phyloP scores from a whole-genome alignment of 352 stramenopile species.

The Globisporangium nodosum region DNA sequence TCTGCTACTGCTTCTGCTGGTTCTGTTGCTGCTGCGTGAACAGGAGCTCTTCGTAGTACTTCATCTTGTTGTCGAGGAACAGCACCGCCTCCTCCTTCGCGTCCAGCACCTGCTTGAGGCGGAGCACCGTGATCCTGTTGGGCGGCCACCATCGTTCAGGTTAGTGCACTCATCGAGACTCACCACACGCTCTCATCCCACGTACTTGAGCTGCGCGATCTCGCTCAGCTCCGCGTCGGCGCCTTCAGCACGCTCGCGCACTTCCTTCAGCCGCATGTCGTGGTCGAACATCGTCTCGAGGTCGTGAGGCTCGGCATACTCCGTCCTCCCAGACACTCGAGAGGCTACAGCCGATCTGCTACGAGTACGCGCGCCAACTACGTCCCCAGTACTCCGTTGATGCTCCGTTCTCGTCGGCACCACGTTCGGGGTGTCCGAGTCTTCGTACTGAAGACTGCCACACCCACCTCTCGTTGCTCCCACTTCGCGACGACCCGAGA shows the following conservation, averaged over 20 bases:
- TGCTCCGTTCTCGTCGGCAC: neutral
- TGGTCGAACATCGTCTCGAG: constrained; percentile 9
- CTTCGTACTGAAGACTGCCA: neutral
- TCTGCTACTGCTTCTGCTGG: neutral
- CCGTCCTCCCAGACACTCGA: neutral
- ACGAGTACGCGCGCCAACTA: too few relatives aligned
- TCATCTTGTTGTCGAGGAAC: constrained; percentile 51
- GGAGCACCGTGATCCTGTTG: constrained; percentile 40
- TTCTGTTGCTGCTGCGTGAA: neutral
- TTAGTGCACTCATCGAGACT: neutral
- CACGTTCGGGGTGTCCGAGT: neutral
- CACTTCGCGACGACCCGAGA: neutral
- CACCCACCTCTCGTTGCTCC: neutral
- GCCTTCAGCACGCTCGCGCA: neutral
- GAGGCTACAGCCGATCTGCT: neutral
- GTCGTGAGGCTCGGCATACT: neutral
- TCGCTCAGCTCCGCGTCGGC: constrained; percentile 5
- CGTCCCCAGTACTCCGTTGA: too few relatives aligned
- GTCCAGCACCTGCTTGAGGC: constrained; percentile 47
- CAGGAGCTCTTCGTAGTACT: constrained; percentile 30
- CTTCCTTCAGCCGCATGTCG: neutral
- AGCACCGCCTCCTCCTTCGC: constrained; percentile 55
- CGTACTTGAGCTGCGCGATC: constrained; percentile 23
- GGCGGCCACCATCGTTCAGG: neutral
- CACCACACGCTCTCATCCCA: neutral